Evolutionary conservation across 805 yeast genomes (phyloP), one percentile per base, ranked within the genome.

Genomic region (Candida succiphila): DNA sequence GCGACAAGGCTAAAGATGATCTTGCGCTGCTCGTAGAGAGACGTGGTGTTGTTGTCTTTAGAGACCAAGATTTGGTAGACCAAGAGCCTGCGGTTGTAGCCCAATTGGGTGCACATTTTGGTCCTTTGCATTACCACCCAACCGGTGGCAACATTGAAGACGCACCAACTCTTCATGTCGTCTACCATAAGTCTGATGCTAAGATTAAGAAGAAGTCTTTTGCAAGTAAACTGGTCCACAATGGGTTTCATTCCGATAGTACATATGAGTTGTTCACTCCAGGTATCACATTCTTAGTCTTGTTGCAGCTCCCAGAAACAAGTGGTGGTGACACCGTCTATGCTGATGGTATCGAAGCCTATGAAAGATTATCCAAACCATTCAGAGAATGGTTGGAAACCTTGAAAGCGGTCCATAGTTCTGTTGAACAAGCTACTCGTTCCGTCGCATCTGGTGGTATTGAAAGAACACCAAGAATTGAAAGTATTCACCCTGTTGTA

Each of bases 291-390:
- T 70, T 75, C 40, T 72, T 81, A 48, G 59, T 72, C 18, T 71
- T 76, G 23, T 61, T 78, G 30, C 80, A 77, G n/a, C 24, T 39
- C 23, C 76, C 75, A 19, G 72, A 67, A 17, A 54, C 75, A 88
- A 88, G 17, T 21, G 86, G 89, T 34, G 92, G 92, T 40, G 92
- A 82, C 52, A 82, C 92, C 13, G 60, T 79, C 31, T 82, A 78
- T 49, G 71, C 83, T 14, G 84, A 79, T 48, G 65, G 75, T 20
- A 63, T 65, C 25, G 86, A 78, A 51, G 86, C 85, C 9, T 82
- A 77, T 54, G 70, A 76, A 37, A 61, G 88, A 46, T 63, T 82
- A 34, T 79, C 88, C 1, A 81, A 82, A 17, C 68, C 61, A 20
- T 69, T 80, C 61, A 67, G 75, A 51, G 58, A 72, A 46, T 58